These are phyloP conservation scores for Gastrolobium bilobum DNA, from an alignment of 306 rosid species.

Conservation along the genomic window DNA sequence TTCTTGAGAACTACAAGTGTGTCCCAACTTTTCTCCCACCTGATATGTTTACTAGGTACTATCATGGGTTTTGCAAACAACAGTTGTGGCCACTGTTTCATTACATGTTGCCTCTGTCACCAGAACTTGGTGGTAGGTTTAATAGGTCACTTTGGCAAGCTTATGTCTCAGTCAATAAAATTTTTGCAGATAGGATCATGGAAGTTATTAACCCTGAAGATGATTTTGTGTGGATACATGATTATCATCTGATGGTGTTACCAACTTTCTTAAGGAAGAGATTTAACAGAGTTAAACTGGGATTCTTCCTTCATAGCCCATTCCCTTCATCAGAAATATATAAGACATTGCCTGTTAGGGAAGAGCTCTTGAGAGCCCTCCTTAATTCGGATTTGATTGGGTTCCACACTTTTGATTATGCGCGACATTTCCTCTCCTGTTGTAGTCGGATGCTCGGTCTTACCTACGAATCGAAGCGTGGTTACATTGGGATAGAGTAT, in stretches of 20 bases:
- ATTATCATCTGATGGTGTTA: constrained; percentile 86
- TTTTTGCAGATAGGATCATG: constrained; percentile 88
- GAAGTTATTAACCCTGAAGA: constrained; percentile 92
- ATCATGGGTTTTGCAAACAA: constrained; percentile 89
- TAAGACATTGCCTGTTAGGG: constrained; percentile 81
- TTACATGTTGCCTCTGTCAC: constrained; percentile 83
- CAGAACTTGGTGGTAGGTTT: constrained; percentile 86
- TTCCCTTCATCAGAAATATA: constrained; percentile 89
- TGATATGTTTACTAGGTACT: constrained; percentile 70
- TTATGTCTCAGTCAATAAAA: constrained; percentile 80
- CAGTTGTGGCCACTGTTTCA: constrained; percentile 91
- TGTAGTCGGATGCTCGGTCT: constrained; percentile 93
- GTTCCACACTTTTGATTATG: constrained; percentile 89
- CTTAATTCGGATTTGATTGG: constrained; percentile 87
- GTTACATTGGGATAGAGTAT: constrained; percentile 85
- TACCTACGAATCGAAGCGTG: constrained; percentile 78
- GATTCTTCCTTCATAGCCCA: constrained; percentile 89
- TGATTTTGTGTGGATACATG: constrained; percentile 90
- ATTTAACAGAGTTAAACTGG: constrained; percentile 78
- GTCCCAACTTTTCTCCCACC: constrained; percentile 80
- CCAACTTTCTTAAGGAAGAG: constrained; percentile 92
- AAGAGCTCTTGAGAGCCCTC: constrained; percentile 79
- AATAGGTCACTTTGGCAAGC: constrained; percentile 82
- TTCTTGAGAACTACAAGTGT: constrained; percentile 74
- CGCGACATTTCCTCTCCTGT: constrained; percentile 84